phyloP scores from a whole-genome alignment of 805 yeast species.

The Saccharomycopsis fermentans region DNA sequence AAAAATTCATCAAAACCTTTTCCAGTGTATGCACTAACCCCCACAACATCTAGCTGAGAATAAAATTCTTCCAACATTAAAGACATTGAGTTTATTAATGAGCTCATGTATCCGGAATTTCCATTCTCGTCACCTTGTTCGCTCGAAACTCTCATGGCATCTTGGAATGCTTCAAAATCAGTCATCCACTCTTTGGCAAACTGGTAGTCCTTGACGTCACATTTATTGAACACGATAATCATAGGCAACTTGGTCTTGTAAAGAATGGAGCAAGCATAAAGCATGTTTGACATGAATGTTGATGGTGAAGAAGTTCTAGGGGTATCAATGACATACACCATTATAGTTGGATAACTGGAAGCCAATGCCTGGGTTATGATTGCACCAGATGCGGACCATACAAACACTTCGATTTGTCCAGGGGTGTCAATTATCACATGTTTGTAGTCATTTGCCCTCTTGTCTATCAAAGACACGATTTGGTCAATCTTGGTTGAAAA shows the following conservation, averaged over 20 bases:
- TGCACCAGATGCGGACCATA: slow-evolving; percentile 97
- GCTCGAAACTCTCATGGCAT: slow-evolving; percentile 57
- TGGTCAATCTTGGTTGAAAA: slow-evolving; percentile 95
- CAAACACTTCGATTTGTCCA: slow-evolving; percentile 97
- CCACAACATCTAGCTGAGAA: slow-evolving; percentile 81
- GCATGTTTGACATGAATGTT: slow-evolving; percentile 96
- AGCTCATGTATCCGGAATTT: slow-evolving; percentile 86
- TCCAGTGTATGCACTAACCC: slow-evolving; percentile 91
- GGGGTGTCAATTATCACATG: slow-evolving; percentile 93
- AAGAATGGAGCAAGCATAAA: slow-evolving; percentile 92
- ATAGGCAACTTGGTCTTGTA: slow-evolving; percentile 95
- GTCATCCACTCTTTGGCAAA: slow-evolving; percentile 97
- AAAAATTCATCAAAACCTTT: slow-evolving; percentile 88
- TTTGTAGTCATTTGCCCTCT: slow-evolving; percentile 43
- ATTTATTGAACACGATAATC: slow-evolving; percentile 93
- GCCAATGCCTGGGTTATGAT: slow-evolving; percentile 96
- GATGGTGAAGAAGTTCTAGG: slow-evolving; percentile 92
- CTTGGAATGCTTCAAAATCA: slow-evolving; percentile 87
- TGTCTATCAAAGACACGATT: slow-evolving; percentile 76
- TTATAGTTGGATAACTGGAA: slow-evolving; percentile 86
- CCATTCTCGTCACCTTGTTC: slow-evolving; percentile 54
- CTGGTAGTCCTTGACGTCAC: slow-evolving; percentile 75
- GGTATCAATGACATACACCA: slow-evolving; percentile 93
- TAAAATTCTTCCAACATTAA: slow-evolving; percentile 94
- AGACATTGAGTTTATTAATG: slow-evolving; percentile 89